Percentiles rank a stretch among this genome's conserved stretches.
Evolutionary conservation across 176 grass and related monocot species (phyloP).

Genomic region (Oropetium thomaeum): DNA sequence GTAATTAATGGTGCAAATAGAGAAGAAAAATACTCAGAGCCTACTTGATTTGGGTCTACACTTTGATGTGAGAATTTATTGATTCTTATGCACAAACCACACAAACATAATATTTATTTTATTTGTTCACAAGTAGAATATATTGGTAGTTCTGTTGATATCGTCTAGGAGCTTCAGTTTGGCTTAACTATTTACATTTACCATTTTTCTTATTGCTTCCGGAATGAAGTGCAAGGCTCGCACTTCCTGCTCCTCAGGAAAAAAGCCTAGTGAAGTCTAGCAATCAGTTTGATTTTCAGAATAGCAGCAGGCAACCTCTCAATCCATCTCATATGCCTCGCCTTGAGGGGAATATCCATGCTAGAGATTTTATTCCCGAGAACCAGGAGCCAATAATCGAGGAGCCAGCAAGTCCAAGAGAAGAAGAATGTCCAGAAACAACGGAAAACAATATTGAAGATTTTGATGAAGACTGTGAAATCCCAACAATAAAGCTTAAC

Average conservation of each 20-base stretch:
- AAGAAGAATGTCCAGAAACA: conserved; percentile 36
- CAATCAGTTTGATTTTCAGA: conserved; percentile 38
- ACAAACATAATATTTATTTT: background rate
- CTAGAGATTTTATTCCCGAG: conserved; percentile 22
- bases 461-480: conserved; percentile 68
- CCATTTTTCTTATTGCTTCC: conserved; percentile 22
- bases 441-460: conserved; percentile 69
- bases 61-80: conserved; percentile 12
- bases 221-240: conserved; percentile 63
- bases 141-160: background rate
- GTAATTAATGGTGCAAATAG: conserved; percentile 3
- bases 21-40: background rate
- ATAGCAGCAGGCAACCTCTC: conserved; percentile 17
- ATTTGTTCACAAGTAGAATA: conserved; percentile 1
- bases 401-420: conserved; percentile 76
- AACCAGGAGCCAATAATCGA: conserved; percentile 85
- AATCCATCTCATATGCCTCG: conserved; percentile 22
- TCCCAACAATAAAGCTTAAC: conserved; percentile 86
- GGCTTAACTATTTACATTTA: conserved; percentile 17
- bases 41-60: background rate
- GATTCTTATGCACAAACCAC: background rate
- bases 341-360: conserved; percentile 37
- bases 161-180: conserved; percentile 2
- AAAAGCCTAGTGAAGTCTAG: conserved; percentile 44
- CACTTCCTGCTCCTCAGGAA: conserved; percentile 73